Percentiles rank a stretch among this genome's conserved stretches.
Conservation (phyloP, 257 asterid genomes). For the Galeopsis tetrahit region DNA sequence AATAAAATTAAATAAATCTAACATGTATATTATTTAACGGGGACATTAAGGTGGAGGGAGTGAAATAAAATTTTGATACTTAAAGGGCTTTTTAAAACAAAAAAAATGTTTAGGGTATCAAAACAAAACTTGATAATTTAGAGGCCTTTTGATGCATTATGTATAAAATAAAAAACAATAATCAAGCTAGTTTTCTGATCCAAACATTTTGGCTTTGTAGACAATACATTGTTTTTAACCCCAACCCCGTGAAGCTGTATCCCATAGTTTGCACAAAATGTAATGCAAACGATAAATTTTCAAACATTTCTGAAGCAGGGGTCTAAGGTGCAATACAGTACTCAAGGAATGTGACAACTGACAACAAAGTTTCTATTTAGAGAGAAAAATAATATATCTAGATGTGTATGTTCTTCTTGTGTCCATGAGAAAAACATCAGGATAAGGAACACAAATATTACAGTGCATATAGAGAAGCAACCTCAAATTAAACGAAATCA, state of each 20-base stretch:
- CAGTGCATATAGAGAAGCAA: background rate
- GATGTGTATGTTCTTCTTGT: constrained; percentile 1
- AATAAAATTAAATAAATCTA: too few relatives aligned
- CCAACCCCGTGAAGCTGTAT: background rate
- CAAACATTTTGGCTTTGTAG: background rate
- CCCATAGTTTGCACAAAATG: background rate
- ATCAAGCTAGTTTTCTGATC: constrained; percentile 6
- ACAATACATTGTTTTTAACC: background rate
- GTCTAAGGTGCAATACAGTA: constrained; percentile 14
- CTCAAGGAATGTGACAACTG: background rate
- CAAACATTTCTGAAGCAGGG: background rate
- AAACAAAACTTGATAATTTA: too few relatives aligned
- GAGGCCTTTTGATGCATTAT: too few relatives aligned
- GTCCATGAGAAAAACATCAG: background rate
- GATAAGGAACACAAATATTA: background rate
- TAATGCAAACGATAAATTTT: background rate
- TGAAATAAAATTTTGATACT: too few relatives aligned
- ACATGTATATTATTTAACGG: too few relatives aligned
- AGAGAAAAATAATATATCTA: background rate
- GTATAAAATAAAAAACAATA: background rate
- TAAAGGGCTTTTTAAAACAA: too few relatives aligned
- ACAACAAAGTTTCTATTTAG: background rate
- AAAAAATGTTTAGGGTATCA: too few relatives aligned
- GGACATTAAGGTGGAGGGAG: too few relatives aligned
- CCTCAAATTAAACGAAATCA: background rate